These are phyloP conservation scores for Astrothelium subdiscretum DNA, from an alignment of 495 filamentous ascomycete species.

Conservation along the genomic window DNA sequence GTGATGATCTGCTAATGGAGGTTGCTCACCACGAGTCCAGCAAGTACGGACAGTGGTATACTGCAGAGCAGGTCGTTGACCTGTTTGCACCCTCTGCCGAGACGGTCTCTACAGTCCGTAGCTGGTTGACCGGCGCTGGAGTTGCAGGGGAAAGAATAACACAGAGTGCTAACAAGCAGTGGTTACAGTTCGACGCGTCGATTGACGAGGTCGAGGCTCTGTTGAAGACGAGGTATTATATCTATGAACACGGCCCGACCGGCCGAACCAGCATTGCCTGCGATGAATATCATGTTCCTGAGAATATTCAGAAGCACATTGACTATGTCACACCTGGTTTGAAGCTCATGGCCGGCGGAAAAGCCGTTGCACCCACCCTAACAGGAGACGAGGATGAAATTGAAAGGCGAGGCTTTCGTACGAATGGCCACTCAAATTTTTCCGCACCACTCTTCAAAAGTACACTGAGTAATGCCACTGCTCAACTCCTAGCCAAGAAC, in stretches of 20 bases:
- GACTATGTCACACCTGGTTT: constrained; percentile 34
- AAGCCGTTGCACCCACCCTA: not conserved
- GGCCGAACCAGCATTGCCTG: constrained; percentile 12
- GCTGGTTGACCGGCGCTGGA: constrained; percentile 4
- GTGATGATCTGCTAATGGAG: constrained; percentile 7
- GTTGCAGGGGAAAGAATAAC: constrained; percentile 5
- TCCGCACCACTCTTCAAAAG: not conserved
- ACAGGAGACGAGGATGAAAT: not conserved
- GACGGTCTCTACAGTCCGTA: not conserved
- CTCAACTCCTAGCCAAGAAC: not conserved
- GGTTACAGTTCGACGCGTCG: constrained; percentile 16
- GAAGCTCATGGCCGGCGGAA: constrained; percentile 31
- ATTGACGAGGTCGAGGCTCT: constrained; percentile 9
- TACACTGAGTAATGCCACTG: not conserved
- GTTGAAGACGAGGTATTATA: constrained; percentile 10
- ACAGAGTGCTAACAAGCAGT: constrained; percentile 17
- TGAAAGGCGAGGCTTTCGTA: not conserved
- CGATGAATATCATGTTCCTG: constrained; percentile 18
- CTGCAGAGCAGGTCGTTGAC: constrained; percentile 16
- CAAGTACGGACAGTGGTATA: constrained; percentile 20
- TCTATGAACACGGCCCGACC: constrained; percentile 8
- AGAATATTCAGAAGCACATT: constrained; percentile 22
- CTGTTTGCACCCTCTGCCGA: constrained; percentile 6
- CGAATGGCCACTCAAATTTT: not conserved
- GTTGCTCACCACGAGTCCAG: constrained; percentile 15